Base-by-base conservation (phyloP, 345 rosid species). In the Toxicodendron radicans region DNA sequence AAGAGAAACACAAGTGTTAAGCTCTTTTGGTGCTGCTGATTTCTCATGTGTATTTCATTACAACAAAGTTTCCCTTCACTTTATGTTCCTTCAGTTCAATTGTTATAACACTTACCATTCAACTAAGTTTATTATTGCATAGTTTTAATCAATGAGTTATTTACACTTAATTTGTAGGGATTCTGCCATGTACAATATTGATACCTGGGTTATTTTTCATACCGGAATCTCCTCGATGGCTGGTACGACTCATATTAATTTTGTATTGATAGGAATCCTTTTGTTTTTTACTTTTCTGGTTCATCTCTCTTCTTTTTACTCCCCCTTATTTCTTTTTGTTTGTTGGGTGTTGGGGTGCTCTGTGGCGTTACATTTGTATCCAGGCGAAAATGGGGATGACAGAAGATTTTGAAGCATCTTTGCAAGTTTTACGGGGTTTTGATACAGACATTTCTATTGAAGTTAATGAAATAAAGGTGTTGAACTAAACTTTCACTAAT, bases 331-430 rank as follows among this genome's bases (percentile, higher is more conserved):
- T 33, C 53, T 65, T 59, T 8, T 11, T 56, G 1, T 72, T 73
- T 32, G 70, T 57, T n/a, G n/a, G n/a, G n/a, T n/a, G n/a, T n/a
- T 13, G 16, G 3, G 54, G 54, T 51, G 17, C 45, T 57, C 43
- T 38, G 43, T 38, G 23, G 56, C 58, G 49, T 46, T 23, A 61
- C 63, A 58, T 58, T 58, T 33, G 27, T 17, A 24, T 70, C 52
- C 73, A 91, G 99, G 99, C 99, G 75, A 93, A 93, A 87, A 93
- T 95, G 97, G 98, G 99, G 14, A 87, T 87, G 80, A 87, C 82
- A 33, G 99, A 95, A 73, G 98, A 95, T 70, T 93, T 91, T 71
- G 98, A 95, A 82, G 75, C 94, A 78, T 93, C 99, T 23, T 79
- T 95, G 91, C 99, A 95, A 93, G 93, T 90, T 75, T 87, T 95